Evolutionary conservation across 148 eudicot genomes (phyloP).

Genomic region (Oxyria digyna): DNA sequence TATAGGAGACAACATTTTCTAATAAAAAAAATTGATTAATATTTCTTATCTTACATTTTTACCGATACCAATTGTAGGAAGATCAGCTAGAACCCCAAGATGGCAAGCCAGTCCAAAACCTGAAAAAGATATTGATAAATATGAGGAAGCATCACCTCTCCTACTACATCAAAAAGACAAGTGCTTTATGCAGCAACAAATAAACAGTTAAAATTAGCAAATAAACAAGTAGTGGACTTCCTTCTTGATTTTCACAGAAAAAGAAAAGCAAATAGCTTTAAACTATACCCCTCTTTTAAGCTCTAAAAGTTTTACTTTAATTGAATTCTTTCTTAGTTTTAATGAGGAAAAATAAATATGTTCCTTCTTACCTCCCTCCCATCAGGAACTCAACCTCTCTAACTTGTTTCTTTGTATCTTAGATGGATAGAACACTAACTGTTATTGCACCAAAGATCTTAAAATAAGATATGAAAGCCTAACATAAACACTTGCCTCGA

Average conservation of each 20-base stretch:
- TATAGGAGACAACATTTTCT: background rate
- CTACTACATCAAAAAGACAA: background rate
- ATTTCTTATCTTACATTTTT: slow-evolving; percentile 57
- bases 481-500: slow-evolving; percentile 43
- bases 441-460: background rate
- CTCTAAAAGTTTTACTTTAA: background rate
- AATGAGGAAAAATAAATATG: background rate
- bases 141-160: background rate
- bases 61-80: slow-evolving; percentile 84
- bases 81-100: slow-evolving; percentile 76
- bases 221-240: background rate
- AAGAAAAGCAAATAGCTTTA: background rate
- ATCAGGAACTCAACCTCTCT: background rate
- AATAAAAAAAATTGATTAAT: background rate
- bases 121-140: slow-evolving; percentile 9
- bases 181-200: background rate
- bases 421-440: background rate
- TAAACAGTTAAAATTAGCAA: background rate
- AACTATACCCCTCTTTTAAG: background rate
- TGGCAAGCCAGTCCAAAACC: slow-evolving; percentile 98
- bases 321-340: background rate
- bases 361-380: background rate
- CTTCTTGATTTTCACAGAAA: background rate
- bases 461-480: background rate
- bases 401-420: background rate